Evolutionary conservation across 2,329 filamentous ascomycete genomes (phyloP).

Genomic region (Mycosphaerella sp.): DNA sequence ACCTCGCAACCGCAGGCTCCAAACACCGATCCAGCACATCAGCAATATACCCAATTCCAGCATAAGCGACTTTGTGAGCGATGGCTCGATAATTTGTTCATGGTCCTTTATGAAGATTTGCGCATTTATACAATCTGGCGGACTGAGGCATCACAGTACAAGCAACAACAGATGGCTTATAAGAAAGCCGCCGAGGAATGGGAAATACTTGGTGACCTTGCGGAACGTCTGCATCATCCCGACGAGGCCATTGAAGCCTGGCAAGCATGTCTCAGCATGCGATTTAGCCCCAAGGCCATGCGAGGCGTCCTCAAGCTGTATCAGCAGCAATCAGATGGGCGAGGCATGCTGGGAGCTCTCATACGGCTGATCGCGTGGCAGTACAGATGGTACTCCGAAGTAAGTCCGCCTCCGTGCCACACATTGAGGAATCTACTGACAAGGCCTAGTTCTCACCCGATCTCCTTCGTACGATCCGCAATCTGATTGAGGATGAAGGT

Average conservation of each 20-base stretch:
- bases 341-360: conserved; percentile 74
- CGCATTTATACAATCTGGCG: conserved; percentile 99
- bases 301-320: conserved; percentile 74
- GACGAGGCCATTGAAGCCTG: conserved; percentile 93
- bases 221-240: conserved; percentile 83
- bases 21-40: conserved; percentile 53
- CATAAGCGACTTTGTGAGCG: conserved; percentile 96
- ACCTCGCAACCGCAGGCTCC: conserved; percentile 29
- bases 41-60: conserved; percentile 81
- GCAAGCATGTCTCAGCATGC: conserved; percentile 73
- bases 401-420: conserved; percentile 32
- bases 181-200: conserved; percentile 96
- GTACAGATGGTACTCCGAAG: conserved; percentile 98
- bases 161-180: conserved; percentile 88
- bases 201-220: conserved; percentile 92
- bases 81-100: conserved; percentile 98
- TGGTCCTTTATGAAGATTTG: conserved; percentile 97
- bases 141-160: conserved; percentile 93
- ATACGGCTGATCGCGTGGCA: conserved; percentile 96
- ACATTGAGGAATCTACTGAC: conserved; percentile 2
- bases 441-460: conserved; percentile 73
- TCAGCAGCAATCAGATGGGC: conserved; percentile 68
- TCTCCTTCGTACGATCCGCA: conserved; percentile 78
- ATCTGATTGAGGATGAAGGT: conserved; percentile 93
- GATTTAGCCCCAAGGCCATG: conserved; percentile 91